A percentile compares a stretch with the other conserved stretches of the same genome.
phyloP scores from a whole-genome alignment of 495 filamentous ascomycete genomes.

The Bathelium albidoporum region DNA sequence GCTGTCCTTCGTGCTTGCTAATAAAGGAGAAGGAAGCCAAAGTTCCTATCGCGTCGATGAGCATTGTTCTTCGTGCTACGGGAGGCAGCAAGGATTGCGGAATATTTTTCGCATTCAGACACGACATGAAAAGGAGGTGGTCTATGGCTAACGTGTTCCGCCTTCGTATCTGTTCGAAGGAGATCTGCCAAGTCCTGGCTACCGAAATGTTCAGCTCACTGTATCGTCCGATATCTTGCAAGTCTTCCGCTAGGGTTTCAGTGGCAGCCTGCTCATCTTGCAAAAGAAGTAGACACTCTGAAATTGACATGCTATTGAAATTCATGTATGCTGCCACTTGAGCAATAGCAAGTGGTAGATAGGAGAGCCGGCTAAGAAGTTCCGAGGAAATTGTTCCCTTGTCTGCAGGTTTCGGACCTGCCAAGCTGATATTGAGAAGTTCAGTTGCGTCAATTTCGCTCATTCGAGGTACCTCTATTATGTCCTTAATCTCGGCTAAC shows the following conservation, averaged over 20 bases:
- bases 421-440: background rate
- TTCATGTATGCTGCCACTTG: conserved; percentile 11
- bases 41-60: conserved; percentile 35
- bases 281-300: background rate
- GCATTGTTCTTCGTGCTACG: conserved; percentile 21
- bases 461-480: background rate
- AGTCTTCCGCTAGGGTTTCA: conserved; percentile 7
- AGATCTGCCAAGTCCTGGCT: conserved; percentile 16
- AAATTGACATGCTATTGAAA: background rate
- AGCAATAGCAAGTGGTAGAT: conserved; percentile 13
- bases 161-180: conserved; percentile 12
- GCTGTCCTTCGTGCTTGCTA: conserved; percentile 7
- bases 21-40: conserved; percentile 37
- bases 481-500: background rate
- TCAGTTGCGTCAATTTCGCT: background rate
- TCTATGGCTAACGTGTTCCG: conserved; percentile 23
- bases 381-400: background rate
- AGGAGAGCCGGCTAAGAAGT: conserved; percentile 6
- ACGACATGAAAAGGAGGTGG: conserved; percentile 32
- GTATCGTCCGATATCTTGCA: conserved; percentile 8
- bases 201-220: conserved; percentile 6
- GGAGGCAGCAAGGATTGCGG: conserved; percentile 21
- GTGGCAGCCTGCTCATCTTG: background rate
- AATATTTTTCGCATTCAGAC: conserved; percentile 19
- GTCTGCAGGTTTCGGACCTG: background rate